Conservation (phyloP, 1,284 basidiomycete species). For the Coniophora puteana region DNA sequence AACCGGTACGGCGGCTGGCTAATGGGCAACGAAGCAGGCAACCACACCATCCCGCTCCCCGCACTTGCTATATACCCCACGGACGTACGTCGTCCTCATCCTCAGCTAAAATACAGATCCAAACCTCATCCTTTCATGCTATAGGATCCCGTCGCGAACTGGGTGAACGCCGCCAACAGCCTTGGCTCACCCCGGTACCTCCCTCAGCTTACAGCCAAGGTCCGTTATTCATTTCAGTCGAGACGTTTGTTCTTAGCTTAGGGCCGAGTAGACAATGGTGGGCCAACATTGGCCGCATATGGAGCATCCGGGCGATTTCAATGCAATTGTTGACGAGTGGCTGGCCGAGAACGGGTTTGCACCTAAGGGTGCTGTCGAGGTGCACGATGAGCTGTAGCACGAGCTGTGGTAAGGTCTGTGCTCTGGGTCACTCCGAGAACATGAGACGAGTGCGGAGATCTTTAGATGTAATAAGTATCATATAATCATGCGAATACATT, state of each 20-base stretch:
- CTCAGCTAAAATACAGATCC: neutral
- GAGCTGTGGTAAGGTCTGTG: too few relatives aligned
- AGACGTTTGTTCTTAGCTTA: slow-evolving; percentile 7
- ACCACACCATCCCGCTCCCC: slow-evolving; percentile 54
- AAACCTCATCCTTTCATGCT: neutral
- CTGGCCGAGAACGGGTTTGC: slow-evolving; percentile 24
- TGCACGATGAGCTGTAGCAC: too few relatives aligned
- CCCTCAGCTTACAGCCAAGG: slow-evolving; percentile 49
- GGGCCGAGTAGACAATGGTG: slow-evolving; percentile 32
- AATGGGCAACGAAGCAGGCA: slow-evolving; percentile 49
- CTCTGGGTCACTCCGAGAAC: too few relatives aligned
- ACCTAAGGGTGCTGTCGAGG: too few relatives aligned
- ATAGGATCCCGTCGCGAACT: slow-evolving; percentile 66
- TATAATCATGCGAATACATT: too few relatives aligned
- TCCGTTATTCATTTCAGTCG: slow-evolving; percentile 22
- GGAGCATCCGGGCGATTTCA: slow-evolving; percentile 49
- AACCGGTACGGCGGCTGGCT: slow-evolving; percentile 51
- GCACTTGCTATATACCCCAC: slow-evolving; percentile 53
- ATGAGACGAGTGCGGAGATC: too few relatives aligned
- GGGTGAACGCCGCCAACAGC: slow-evolving; percentile 39
- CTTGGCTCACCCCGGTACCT: slow-evolving; percentile 43
- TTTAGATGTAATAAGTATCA: too few relatives aligned
- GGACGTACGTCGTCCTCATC: slow-evolving; percentile 31
- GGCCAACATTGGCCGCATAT: slow-evolving; percentile 63
- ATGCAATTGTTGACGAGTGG: slow-evolving; percentile 40